Evolutionary conservation across 1,139 yeast species (phyloP).

Genomic region (Lodderomyces theae): DNA sequence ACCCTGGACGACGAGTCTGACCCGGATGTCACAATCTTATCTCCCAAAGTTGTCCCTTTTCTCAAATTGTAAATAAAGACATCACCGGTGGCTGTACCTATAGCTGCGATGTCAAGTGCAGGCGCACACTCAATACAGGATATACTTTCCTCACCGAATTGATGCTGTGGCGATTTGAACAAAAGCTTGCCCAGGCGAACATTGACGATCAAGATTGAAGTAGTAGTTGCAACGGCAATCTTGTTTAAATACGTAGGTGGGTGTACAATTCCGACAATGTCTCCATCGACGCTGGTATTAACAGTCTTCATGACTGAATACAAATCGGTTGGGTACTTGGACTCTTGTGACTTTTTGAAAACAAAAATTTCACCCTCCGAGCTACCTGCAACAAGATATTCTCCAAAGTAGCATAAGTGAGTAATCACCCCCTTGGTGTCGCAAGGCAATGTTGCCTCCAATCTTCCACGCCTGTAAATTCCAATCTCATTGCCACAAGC

Average conservation of each 20-base stretch:
- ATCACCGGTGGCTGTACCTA: constrained; percentile 72
- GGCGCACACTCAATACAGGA: constrained; percentile 80
- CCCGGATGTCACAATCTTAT: constrained; percentile 58
- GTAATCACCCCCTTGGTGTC: constrained; percentile 38
- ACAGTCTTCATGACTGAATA: constrained; percentile 61
- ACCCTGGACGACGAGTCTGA: constrained; percentile 48
- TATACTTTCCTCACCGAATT: constrained; percentile 32
- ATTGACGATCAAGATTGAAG: constrained; percentile 62
- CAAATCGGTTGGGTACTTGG: constrained; percentile 57
- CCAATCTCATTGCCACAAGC: constrained; percentile 72
- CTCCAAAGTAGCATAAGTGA: constrained; percentile 71
- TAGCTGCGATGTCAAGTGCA: constrained; percentile 75
- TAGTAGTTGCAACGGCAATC: constrained; percentile 70
- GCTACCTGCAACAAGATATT: constrained; percentile 60
- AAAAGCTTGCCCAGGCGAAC: constrained; percentile 75
- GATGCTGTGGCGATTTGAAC: constrained; percentile 46
- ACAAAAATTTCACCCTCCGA: constrained; percentile 57
- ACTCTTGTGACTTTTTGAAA: constrained; percentile 54
- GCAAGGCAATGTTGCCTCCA: constrained; percentile 53
- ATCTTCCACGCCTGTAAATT: constrained; percentile 76
- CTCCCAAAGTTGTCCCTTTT: constrained; percentile 54
- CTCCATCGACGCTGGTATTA: constrained; percentile 60
- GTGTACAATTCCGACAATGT: constrained; percentile 68
- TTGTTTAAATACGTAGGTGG: constrained; percentile 93
- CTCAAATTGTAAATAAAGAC: constrained; percentile 66